Base-by-base conservation (phyloP, 345 rosid genomes). In the Carallia brachiata region DNA sequence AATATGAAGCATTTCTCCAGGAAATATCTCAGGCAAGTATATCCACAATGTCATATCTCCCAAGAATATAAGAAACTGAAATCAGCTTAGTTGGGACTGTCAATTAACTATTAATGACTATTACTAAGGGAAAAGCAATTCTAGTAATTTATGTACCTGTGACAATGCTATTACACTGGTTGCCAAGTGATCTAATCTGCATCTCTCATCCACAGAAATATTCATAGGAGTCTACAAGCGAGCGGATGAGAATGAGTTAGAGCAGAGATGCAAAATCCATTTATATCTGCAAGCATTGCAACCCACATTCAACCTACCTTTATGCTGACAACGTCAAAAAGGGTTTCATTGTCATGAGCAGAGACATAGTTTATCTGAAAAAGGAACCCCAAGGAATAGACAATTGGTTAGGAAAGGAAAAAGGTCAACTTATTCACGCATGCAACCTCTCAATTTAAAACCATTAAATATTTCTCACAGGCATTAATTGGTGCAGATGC, bases 271-370 rank as follows among this genome's bases (percentile, higher is more conserved):
- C 61, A n/a, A 56, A 56, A 66, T 44, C 68, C 17, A 72, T 28
- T 60, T 36, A 36, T 40, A 15, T 66, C 6, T 13, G 32, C 16
- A 15, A 62, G 53, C 39, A 13, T 44, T 50, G 55, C 23, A 66
- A 69, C 28, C 23, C 18, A 73, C 62, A 47, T 40, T 57, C 55
- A 13, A 30, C 73, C 69, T 82, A 94, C 98, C 93, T 94, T 91
- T 86, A 93, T 68, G 79, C 90, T 89, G 67, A 89, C 81, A 57
- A 88, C 76, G 82, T 91, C 98, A 72, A 94, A 89, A 31, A 94
- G 83, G 74, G 97, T 94, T 84, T 94, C 98, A 72, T 94, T 94
- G 86, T 94, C 98, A 84, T 94, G 98, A 72, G 98, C 98, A 72
- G 98, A 94, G 71, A 88, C 95, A 81, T 91, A 94, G 72, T 88